Conservation (phyloP, 228 moss, liverwort and hornwort species). For the Sphagnum fallax region DNA sequence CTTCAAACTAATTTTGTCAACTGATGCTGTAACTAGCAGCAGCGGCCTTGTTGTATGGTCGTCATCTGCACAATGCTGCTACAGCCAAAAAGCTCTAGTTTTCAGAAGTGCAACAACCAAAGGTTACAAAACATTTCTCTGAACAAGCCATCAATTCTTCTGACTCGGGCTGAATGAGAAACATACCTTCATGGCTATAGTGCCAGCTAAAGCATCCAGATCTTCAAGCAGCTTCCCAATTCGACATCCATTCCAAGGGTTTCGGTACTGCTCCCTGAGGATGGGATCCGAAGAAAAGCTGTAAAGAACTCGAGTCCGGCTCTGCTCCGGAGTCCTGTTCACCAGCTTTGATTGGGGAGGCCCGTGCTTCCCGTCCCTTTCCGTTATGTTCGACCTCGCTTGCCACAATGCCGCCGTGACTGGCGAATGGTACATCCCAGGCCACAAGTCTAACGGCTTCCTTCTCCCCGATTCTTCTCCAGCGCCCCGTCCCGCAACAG, state of each 20-base stretch:
- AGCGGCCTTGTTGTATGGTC: constrained; percentile 74
- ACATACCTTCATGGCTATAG: constrained; percentile 83
- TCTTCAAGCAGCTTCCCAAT: constrained; percentile 90
- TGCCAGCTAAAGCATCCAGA: constrained; percentile 90
- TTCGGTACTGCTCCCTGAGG: constrained; percentile 82
- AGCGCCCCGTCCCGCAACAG: constrained; percentile 20
- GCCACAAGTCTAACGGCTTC: constrained; percentile 61
- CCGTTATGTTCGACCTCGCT: constrained; percentile 65
- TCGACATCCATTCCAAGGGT: constrained; percentile 76
- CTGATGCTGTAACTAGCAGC: constrained; percentile 90
- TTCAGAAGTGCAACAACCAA: neutral
- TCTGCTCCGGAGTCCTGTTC: constrained; percentile 49
- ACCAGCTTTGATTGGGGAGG: constrained; percentile 26
- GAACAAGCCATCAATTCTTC: neutral
- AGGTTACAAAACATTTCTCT: neutral
- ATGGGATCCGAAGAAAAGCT: constrained; percentile 44
- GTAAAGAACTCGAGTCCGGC: constrained; percentile 69
- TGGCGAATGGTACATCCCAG: constrained; percentile 93
- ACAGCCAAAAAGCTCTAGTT: neutral
- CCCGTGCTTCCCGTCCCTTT: constrained; percentile 42
- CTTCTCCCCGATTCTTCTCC: constrained; percentile 2
- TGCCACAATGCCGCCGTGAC: constrained; percentile 94
- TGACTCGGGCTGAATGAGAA: neutral
- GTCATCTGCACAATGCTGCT: constrained; percentile 97
- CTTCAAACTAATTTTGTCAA: constrained; percentile 89